Evolutionary conservation across 352 stramenopile genomes (phyloP).

Genomic region (Phytopythium ostracodes): DNA sequence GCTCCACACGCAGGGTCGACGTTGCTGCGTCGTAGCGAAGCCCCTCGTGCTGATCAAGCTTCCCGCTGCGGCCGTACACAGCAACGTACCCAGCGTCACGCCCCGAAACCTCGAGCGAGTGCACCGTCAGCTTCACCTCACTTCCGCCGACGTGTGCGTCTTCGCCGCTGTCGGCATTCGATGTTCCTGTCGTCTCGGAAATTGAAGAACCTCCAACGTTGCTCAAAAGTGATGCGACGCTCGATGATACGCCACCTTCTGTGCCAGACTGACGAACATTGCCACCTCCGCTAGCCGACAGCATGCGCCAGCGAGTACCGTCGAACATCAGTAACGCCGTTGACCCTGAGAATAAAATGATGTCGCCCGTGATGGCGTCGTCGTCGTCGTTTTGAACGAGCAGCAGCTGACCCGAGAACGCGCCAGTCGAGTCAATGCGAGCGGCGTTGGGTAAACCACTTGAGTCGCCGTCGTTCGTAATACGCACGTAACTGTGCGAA

Average conservation of each 20-base stretch:
- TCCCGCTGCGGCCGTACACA: slow-evolving; percentile 66
- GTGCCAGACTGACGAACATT: background rate
- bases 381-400: slow-evolving; percentile 77
- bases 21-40: slow-evolving; percentile 59
- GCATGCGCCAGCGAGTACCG: slow-evolving; percentile 13
- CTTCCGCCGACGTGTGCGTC: slow-evolving; percentile 63
- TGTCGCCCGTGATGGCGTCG: slow-evolving; percentile 36
- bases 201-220: background rate
- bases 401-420: slow-evolving; percentile 57
- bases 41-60: slow-evolving; percentile 50
- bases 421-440: slow-evolving; percentile 33
- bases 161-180: slow-evolving; percentile 41
- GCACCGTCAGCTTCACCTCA: slow-evolving; percentile 59
- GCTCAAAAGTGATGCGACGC: slow-evolving; percentile 1
- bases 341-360: slow-evolving; percentile 43
- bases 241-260: background rate
- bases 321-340: slow-evolving; percentile 74
- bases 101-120: slow-evolving; percentile 55
- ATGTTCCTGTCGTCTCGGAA: slow-evolving; percentile 8
- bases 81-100: slow-evolving; percentile 53
- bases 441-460: slow-evolving; percentile 21
- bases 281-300: background rate
- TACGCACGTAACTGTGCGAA: slow-evolving; percentile 65
- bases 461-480: slow-evolving; percentile 43
- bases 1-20: slow-evolving; percentile 31